phyloP scores from a whole-genome alignment of 179 eudicot species.

The Silene vulgaris region DNA sequence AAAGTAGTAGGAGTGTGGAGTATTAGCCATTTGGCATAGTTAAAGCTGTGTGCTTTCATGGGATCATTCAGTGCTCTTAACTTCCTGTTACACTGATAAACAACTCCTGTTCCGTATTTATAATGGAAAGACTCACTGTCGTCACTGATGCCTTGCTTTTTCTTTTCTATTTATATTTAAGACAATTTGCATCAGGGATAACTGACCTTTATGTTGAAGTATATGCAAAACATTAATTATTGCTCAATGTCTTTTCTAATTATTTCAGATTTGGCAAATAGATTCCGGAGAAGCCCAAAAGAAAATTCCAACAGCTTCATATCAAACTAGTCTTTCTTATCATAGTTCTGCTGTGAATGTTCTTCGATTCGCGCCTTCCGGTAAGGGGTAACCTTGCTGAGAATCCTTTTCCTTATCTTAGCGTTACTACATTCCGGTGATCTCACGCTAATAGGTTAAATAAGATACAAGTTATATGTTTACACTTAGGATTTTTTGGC shows the following conservation, averaged over 20 bases:
- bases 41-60: background rate
- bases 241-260: slow-evolving; percentile 19
- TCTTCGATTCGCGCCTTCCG: slow-evolving; percentile 86
- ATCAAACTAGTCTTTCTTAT: slow-evolving; percentile 73
- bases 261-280: slow-evolving; percentile 71
- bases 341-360: slow-evolving; percentile 89
- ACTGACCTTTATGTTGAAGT: slow-evolving; percentile 9
- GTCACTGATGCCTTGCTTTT: background rate
- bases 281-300: slow-evolving; percentile 49
- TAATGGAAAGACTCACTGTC: background rate
- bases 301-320: slow-evolving; percentile 62
- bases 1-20: background rate
- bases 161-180: background rate
- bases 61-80: background rate
- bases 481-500: no score
- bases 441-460: background rate
- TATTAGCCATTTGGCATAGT: background rate
- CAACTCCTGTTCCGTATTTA: background rate
- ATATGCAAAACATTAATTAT: background rate
- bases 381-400: slow-evolving; percentile 34
- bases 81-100: background rate
- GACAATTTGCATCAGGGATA: background rate
- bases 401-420: background rate
- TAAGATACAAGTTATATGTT: background rate
- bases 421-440: background rate